Evolutionary conservation across 306 rosid species (phyloP).

Genomic region (Cicer judaicum): DNA sequence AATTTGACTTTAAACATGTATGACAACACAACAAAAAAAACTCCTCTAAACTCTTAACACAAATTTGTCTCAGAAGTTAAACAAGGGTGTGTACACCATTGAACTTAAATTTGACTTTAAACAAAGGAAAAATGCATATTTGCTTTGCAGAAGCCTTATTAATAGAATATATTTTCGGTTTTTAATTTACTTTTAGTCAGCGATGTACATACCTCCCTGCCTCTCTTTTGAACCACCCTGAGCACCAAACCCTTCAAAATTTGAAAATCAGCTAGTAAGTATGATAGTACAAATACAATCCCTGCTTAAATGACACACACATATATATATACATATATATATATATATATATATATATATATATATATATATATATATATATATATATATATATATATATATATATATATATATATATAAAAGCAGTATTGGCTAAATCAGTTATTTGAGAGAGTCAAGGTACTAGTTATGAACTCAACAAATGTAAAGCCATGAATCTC

Average conservation of each 20-base stretch:
- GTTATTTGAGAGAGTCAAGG: conserved; percentile 21
- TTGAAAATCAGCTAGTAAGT: conserved; percentile 4
- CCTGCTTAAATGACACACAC: neutral
- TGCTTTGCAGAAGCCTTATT: conserved; percentile 21
- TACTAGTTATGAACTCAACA: conserved; percentile 3
- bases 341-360: no score
- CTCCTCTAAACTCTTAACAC: neutral
- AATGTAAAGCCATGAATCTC: conserved; percentile 14
- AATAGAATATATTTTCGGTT: neutral
- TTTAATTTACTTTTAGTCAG: conserved; percentile 15
- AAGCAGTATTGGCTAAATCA: conserved; percentile 22
- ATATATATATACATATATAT: no score
- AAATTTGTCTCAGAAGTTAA: neutral
- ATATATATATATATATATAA: neutral
- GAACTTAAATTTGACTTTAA: neutral
- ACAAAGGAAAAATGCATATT: neutral
- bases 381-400: no score
- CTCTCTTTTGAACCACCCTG: conserved; percentile 95
- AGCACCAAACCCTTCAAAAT: conserved; percentile 85
- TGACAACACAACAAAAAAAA: neutral
- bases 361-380: no score
- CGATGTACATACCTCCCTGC: conserved; percentile 75
- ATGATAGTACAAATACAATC: neutral
- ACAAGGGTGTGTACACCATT: neutral
- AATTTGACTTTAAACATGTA: conserved; percentile 29